Conservation (phyloP, 2,329 filamentous ascomycete genomes). For the Trichoderma gracile region DNA sequence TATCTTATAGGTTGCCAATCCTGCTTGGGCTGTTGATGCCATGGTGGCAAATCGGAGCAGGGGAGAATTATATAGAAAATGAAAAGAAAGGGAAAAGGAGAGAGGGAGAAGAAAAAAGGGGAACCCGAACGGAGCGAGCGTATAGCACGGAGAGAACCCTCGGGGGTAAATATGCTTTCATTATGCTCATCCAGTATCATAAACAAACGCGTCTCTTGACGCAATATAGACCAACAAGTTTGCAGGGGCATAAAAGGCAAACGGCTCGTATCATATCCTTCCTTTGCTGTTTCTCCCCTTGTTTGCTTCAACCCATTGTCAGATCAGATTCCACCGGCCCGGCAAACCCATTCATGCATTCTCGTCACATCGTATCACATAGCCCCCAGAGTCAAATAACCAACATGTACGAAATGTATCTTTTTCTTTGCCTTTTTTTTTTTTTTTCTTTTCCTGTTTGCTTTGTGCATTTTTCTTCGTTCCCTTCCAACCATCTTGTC, state of each 20-base stretch:
- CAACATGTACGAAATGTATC: background rate
- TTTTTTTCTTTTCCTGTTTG: background rate
- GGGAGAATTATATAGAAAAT: too few relatives aligned
- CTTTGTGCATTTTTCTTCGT: too few relatives aligned
- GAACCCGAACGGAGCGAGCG: too few relatives aligned
- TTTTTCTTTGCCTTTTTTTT: background rate
- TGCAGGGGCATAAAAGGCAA: background rate
- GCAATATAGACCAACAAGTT: background rate
- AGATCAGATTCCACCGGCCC: conserved; percentile 28
- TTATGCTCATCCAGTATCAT: conserved; percentile 7
- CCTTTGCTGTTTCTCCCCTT: background rate
- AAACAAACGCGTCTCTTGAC: background rate
- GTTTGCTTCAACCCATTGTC: background rate
- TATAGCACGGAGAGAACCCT: too few relatives aligned
- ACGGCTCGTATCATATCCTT: background rate
- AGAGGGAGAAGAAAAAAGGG: background rate
- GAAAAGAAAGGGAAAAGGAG: background rate
- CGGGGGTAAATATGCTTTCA: background rate
- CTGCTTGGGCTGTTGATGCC: background rate
- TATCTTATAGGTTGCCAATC: background rate
- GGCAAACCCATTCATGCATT: conserved; percentile 30
- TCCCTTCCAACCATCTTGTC: background rate
- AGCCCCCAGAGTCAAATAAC: background rate
- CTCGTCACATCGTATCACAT: conserved; percentile 32
- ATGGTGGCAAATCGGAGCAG: too few relatives aligned